Evolutionary conservation across 1,284 basidiomycete genomes (phyloP).

Genomic region (Ceratobasidium sp.): DNA sequence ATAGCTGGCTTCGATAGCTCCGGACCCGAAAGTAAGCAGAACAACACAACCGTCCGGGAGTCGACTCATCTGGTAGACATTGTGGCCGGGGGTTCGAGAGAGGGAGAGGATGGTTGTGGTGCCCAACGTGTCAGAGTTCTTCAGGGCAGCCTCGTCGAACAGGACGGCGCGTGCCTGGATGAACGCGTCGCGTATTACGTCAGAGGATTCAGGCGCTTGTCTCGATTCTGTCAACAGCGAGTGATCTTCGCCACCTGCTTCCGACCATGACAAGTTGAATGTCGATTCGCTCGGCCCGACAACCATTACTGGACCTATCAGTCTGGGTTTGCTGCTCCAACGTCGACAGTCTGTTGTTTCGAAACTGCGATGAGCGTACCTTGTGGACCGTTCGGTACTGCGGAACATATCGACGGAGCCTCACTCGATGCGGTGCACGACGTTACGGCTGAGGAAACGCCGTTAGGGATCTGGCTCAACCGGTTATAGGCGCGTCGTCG

Average conservation of each 20-base stretch:
- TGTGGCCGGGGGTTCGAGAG: background rate
- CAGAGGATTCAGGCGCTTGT: constrained; percentile 29
- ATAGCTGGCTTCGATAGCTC: constrained; percentile 39
- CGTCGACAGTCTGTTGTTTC: background rate
- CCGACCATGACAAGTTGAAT: constrained; percentile 35
- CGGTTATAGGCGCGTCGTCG: constrained; percentile 84
- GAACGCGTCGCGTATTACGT: constrained; percentile 16
- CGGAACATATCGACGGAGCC: constrained; percentile 29
- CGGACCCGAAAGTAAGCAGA: background rate
- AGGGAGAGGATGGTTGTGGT: background rate
- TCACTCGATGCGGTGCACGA: constrained; percentile 48
- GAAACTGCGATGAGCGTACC: background rate
- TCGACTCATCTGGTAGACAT: constrained; percentile 30
- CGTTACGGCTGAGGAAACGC: constrained; percentile 23
- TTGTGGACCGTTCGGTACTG: background rate
- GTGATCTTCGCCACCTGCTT: constrained; percentile 27
- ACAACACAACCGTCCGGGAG: background rate
- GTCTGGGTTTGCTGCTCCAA: background rate
- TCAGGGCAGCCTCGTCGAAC: too few relatives aligned
- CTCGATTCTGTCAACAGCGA: too few relatives aligned
- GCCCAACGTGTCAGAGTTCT: background rate
- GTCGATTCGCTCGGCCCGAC: constrained; percentile 1
- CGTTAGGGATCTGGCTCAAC: constrained; percentile 74
- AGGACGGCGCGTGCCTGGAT: constrained; percentile 1
- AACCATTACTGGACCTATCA: constrained; percentile 7